Percentiles rank a stretch among this genome's conserved stretches.
Conservation (phyloP, 208 protist genomes). For the Leishmania turanica region DNA sequence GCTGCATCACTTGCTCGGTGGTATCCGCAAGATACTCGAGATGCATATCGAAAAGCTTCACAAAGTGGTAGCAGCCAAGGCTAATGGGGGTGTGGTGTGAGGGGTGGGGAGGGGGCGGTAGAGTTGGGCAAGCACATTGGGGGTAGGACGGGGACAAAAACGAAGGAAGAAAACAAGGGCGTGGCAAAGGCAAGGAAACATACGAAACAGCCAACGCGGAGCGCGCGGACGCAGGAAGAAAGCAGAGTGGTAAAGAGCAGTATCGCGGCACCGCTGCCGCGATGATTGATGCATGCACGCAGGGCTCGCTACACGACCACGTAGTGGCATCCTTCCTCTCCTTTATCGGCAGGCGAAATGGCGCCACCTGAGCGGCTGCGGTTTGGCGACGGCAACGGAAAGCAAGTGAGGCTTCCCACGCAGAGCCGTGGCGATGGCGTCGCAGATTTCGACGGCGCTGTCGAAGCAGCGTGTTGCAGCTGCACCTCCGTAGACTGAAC, state of each 20-base stretch:
- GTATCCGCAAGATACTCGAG: not conserved
- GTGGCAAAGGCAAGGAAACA: not conserved
- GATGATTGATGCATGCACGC: not conserved
- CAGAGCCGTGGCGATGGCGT: constrained; percentile 2
- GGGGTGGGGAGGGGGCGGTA: not conserved
- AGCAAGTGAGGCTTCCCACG: constrained; percentile 16
- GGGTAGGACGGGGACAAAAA: not conserved
- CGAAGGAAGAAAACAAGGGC: not conserved
- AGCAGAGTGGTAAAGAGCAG: not conserved
- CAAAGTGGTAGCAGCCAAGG: not conserved
- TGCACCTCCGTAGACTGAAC: constrained; percentile 25
- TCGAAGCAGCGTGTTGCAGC: not conserved
- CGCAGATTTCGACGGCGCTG: not conserved
- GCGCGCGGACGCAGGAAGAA: not conserved
- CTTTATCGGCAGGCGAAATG: not conserved
- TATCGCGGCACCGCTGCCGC: not conserved
- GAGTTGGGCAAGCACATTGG: not conserved
- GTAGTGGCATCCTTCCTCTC: constrained; percentile 6
- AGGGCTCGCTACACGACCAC: constrained; percentile 6
- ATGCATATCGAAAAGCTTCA: not conserved
- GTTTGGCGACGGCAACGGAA: not conserved
- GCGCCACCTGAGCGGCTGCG: not conserved
- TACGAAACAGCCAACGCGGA: not conserved
- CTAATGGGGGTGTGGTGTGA: not conserved
- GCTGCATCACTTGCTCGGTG: not conserved